These are phyloP conservation scores for Ogataea degrootiae DNA, from an alignment of 805 yeast species.

Conservation along the genomic window DNA sequence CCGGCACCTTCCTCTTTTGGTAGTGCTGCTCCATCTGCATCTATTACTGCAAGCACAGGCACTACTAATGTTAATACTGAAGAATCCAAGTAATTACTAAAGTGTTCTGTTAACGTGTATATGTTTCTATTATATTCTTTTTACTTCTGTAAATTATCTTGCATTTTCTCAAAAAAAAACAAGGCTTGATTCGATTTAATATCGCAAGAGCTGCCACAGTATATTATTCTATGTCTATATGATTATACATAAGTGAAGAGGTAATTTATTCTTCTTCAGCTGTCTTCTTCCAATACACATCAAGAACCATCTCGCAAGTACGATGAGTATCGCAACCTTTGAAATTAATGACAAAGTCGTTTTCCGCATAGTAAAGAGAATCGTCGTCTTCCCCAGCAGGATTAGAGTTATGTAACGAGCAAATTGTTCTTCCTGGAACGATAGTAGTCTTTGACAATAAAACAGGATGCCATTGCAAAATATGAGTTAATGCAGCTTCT, in stretches of 20 bases:
- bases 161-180: too few species aligned
- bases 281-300: constrained; percentile 31
- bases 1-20: neutral
- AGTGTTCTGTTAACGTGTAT: too few species aligned
- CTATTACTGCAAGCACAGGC: neutral
- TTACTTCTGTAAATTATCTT: neutral
- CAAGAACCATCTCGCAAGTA: constrained; percentile 49
- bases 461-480: constrained; percentile 92
- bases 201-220: too few species aligned
- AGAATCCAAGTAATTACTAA: neutral
- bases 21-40: neutral
- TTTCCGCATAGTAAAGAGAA: constrained; percentile 47
- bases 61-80: constrained; percentile 1
- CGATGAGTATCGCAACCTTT: constrained; percentile 47
- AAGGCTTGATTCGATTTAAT: too few species aligned
- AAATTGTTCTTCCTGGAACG: constrained; percentile 59
- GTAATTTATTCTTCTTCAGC: neutral
- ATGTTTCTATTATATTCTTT: neutral
- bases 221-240: too few species aligned
- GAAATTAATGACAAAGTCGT: constrained; percentile 66
- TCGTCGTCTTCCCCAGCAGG: constrained; percentile 37
- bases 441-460: constrained; percentile 68
- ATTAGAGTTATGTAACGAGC: constrained; percentile 35
- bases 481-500: constrained; percentile 73
- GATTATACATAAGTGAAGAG: too few species aligned